Evolutionary conservation across 139 green algal species (phyloP), one percentile per base, ranked within the genome.

Genomic region (Asterochloris erici): DNA sequence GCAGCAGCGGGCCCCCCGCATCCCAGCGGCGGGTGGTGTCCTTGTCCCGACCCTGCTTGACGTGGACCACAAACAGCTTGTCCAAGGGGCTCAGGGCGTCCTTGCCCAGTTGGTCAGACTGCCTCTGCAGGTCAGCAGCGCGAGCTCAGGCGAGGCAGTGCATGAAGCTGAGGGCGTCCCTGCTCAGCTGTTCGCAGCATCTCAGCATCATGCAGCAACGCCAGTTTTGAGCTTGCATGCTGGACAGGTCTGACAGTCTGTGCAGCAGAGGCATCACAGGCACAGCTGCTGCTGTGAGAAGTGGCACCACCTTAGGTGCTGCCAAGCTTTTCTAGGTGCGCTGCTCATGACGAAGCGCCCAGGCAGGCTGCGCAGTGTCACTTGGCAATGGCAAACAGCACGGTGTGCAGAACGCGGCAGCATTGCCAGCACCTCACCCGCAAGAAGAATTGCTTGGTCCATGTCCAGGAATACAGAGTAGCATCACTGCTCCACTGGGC

Each of bases 401-500:
- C 9, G 17, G 19, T 71, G 64, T 24, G 21, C 19, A 2, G 21
- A 10, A 71, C 4, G 66, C 21, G 9, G 21, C 66, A 71, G 21
- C 66, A 26, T 9, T 71, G 66, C 66, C 17, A 71, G 66, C 66
- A 26, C 54, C 87, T 29, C 68, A 90, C 87, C 85, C 77, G 73
- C 47, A 91, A 64, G 21, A 92, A 85, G 61, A 90, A 92, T 68
- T 92, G 87, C 78, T 90, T 89, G 24, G 86, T 29, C 47, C 73
- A 92, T 9, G 81, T 82, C 88, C 88, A 92, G 15, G 85, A 68
- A 28, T 86, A 88, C 27, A 91, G 66, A 21, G 87, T 90, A 11
- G 77, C 38, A 24, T 86, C 83, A 12, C 77, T 74, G 24, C 28
- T 76, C 83, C 83, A 86, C 14, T 68, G 28, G 23, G 61, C 62